Conservation (phyloP, 768 basidiomycete genomes). For the Grammothele lineata region DNA sequence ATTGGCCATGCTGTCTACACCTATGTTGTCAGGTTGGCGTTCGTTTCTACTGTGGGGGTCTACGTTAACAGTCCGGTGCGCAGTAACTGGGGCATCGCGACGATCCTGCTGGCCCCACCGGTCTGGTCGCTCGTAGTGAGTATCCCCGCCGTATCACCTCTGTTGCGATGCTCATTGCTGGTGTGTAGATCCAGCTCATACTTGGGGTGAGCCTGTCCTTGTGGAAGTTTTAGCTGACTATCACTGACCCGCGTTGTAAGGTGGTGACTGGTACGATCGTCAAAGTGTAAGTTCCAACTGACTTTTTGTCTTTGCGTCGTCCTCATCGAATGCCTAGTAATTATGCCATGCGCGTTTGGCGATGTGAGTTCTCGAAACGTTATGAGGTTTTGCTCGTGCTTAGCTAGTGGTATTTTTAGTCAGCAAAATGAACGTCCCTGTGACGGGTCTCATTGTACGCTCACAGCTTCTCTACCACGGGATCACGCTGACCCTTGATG, state of each 20-base stretch:
- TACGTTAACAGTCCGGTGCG: neutral
- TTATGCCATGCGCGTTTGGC: constrained; percentile 59
- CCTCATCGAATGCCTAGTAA: constrained; percentile 24
- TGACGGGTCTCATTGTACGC: constrained; percentile 43
- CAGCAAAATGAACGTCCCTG: constrained; percentile 45
- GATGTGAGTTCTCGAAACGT: constrained; percentile 37
- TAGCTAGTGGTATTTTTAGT: constrained; percentile 41
- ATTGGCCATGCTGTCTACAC: constrained; percentile 50
- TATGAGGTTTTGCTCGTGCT: too few relatives aligned
- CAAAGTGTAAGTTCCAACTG: constrained; percentile 39
- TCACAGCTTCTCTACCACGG: too few relatives aligned
- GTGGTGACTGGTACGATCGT: constrained; percentile 53
- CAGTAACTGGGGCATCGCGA: constrained; percentile 24
- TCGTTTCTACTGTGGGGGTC: neutral
- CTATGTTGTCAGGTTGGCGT: constrained; percentile 49
- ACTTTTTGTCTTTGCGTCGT: too few relatives aligned
- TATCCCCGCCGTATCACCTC: neutral
- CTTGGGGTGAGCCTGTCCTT: constrained; percentile 25
- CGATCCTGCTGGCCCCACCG: constrained; percentile 16
- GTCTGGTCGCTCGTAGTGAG: constrained; percentile 23
- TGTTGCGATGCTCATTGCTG: too few relatives aligned
- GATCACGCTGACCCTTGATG: constrained; percentile 1
- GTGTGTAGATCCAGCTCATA: constrained; percentile 22
- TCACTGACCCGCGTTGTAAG: constrained; percentile 15
- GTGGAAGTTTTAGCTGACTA: too few relatives aligned